Conservation (phyloP, 2,329 filamentous ascomycete species). For the Neonectria sp. region DNA sequence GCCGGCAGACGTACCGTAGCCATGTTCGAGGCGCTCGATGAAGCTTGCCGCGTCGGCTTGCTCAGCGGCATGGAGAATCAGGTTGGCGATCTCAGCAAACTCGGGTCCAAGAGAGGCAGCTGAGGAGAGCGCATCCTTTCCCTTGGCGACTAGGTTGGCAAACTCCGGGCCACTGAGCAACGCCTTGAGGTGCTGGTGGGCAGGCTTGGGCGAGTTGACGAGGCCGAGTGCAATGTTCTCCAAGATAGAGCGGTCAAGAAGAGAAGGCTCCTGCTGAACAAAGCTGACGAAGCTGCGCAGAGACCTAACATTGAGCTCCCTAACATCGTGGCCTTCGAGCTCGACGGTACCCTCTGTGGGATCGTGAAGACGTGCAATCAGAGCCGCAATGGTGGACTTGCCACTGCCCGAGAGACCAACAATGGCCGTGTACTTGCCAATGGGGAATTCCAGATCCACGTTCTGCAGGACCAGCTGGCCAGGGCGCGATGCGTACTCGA, state of each 20-base stretch:
- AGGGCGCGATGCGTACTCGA: slow-evolving; percentile 61
- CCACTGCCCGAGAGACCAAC: slow-evolving; percentile 71
- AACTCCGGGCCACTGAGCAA: slow-evolving; percentile 65
- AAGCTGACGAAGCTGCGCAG: slow-evolving; percentile 59
- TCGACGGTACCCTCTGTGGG: slow-evolving; percentile 62
- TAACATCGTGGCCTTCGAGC: slow-evolving; percentile 63
- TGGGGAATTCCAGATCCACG: slow-evolving; percentile 62
- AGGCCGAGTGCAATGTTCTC: slow-evolving; percentile 65
- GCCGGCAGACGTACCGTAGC: slow-evolving; percentile 68
- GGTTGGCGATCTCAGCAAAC: slow-evolving; percentile 61
- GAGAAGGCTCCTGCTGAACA: slow-evolving; percentile 61
- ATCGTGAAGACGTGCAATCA: slow-evolving; percentile 71
- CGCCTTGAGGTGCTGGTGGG: slow-evolving; percentile 58
- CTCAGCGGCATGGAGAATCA: slow-evolving; percentile 66
- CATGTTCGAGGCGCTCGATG: slow-evolving; percentile 67
- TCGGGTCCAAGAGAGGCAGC: slow-evolving; percentile 60
- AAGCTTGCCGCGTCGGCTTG: slow-evolving; percentile 73
- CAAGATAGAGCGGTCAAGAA: slow-evolving; percentile 62
- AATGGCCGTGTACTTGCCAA: slow-evolving; percentile 66
- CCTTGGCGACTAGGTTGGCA: slow-evolving; percentile 64
- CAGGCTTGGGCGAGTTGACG: slow-evolving; percentile 53
- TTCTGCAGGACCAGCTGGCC: slow-evolving; percentile 58
- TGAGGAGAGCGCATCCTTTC: slow-evolving; percentile 62
- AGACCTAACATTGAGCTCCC: slow-evolving; percentile 61
- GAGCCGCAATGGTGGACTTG: slow-evolving; percentile 68